These are phyloP conservation scores for Rubia balearica DNA, from an alignment of 305 asterid species.

Conservation along the genomic window DNA sequence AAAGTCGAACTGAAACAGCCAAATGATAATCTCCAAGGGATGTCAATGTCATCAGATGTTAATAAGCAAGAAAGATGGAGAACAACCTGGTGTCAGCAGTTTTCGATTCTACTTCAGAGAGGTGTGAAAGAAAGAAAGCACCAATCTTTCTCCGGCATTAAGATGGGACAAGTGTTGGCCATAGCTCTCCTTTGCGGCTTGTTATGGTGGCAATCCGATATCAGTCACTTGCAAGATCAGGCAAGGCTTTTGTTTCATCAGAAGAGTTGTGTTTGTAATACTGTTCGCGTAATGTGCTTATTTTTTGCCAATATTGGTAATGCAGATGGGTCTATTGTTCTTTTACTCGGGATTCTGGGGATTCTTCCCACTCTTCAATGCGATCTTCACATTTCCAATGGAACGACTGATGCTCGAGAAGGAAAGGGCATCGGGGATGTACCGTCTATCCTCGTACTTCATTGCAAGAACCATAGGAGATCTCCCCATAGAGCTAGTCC, in stretches of 20 bases:
- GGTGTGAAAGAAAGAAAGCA: conserved; percentile 76
- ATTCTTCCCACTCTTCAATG: conserved; percentile 72
- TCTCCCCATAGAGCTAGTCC: conserved; percentile 77
- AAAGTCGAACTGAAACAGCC: conserved; percentile 28
- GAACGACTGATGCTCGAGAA: conserved; percentile 64
- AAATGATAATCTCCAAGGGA: conserved; percentile 3
- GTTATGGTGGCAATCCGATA: conserved; percentile 71
- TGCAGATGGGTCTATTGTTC: conserved; percentile 65
- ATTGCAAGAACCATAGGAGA: conserved; percentile 64
- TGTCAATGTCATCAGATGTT: conserved; percentile 8
- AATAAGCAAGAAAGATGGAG: conserved; percentile 41
- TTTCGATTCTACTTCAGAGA: conserved; percentile 48
- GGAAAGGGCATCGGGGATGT: conserved; percentile 83
- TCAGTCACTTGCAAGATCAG: conserved; percentile 68
- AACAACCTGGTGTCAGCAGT: conserved; percentile 67
- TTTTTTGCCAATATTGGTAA: not conserved
- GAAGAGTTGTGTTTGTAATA: not conserved
- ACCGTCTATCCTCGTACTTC: conserved; percentile 75
- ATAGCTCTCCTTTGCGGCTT: conserved; percentile 48
- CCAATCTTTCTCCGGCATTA: conserved; percentile 57
- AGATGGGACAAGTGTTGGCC: conserved; percentile 42
- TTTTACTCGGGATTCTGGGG: conserved; percentile 72
- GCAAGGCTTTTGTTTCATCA: conserved; percentile 19
- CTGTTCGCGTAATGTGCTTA: not conserved
- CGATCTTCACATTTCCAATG: conserved; percentile 71